phyloP scores from a whole-genome alignment of 331 rosid species.

The Quercus tomentella region DNA sequence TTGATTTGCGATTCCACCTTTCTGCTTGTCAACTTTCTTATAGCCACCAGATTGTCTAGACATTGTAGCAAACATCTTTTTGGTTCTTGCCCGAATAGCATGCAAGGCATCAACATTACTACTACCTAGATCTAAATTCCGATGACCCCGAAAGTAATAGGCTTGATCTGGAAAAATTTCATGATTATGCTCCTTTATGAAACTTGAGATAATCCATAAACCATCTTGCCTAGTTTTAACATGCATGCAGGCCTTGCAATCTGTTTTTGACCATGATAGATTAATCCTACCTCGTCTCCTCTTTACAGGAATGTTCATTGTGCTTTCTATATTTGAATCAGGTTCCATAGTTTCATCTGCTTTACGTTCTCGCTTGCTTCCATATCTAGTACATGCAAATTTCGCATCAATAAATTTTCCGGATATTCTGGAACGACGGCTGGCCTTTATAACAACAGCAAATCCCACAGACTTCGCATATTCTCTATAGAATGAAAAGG shows the following conservation, averaged over 20 bases:
- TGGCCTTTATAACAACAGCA: conserved; percentile 34
- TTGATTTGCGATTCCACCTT: conserved; percentile 18
- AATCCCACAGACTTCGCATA: conserved; percentile 43
- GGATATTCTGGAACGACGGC: conserved; percentile 42
- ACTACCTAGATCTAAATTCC: conserved; percentile 22
- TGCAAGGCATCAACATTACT: conserved; percentile 19
- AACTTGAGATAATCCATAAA: conserved; percentile 30
- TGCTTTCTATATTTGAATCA: conserved; percentile 7
- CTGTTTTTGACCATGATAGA: conserved; percentile 38
- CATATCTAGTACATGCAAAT: conserved; percentile 42
- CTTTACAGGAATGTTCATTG: conserved; percentile 19
- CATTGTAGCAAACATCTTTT: conserved; percentile 27
- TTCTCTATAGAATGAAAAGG: conserved; percentile 37
- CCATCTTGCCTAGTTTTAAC: conserved; percentile 41
- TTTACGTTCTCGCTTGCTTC: conserved; percentile 26
- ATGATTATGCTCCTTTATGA: conserved; percentile 46
- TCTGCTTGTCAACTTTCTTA: conserved; percentile 21
- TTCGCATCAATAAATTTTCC: conserved; percentile 48
- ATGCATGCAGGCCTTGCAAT: conserved; percentile 46
- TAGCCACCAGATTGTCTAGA: conserved; percentile 23
- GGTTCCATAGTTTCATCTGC: conserved; percentile 22
- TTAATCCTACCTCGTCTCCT: conserved; percentile 41
- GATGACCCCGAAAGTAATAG: conserved; percentile 30
- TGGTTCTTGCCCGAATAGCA: conserved; percentile 34
- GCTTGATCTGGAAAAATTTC: conserved; percentile 35